phyloP scores from a whole-genome alignment of 1,284 basidiomycete species.

The Serendipita sp. region DNA sequence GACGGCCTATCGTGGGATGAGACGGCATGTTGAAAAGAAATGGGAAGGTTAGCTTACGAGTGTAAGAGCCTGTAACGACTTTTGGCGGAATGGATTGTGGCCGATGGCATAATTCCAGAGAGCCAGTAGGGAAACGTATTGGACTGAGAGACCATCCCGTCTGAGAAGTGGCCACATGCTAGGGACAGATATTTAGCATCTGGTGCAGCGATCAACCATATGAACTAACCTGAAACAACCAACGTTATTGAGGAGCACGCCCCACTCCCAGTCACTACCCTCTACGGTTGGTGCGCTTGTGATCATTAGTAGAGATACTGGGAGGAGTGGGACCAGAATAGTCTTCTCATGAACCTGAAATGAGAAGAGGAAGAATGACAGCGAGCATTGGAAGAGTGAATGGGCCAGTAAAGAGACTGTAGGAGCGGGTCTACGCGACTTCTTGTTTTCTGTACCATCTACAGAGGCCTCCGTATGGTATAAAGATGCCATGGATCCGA shows the following conservation, averaged over 20 bases:
- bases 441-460: not conserved
- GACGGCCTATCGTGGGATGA: slow-evolving; percentile 29
- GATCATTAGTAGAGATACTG: slow-evolving; percentile 65
- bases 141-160: slow-evolving; percentile 62
- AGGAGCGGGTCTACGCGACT: slow-evolving; percentile 25
- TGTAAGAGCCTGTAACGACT: slow-evolving; percentile 37
- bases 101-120: slow-evolving; percentile 79
- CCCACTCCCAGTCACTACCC: slow-evolving; percentile 62
- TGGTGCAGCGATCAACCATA: slow-evolving; percentile 16
- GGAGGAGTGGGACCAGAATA: slow-evolving; percentile 76
- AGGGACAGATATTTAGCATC: not conserved
- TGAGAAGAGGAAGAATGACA: slow-evolving; percentile 90
- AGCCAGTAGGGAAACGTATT: slow-evolving; percentile 50
- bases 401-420: slow-evolving; percentile 52
- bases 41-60: slow-evolving; percentile 31
- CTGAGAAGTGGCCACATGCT: slow-evolving; percentile 87
- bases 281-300: slow-evolving; percentile 34
- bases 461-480: too few relatives aligned
- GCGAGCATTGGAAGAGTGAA: slow-evolving; percentile 54
- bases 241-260: slow-evolving; percentile 70
- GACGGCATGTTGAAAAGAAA: not conserved
- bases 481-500: slow-evolving; percentile 10
- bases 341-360: slow-evolving; percentile 95
- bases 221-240: slow-evolving; percentile 66
- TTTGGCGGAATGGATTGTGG: slow-evolving; percentile 42